Conservation (phyloP, 2,329 filamentous ascomycete species). For the Biscogniauxia sp. region DNA sequence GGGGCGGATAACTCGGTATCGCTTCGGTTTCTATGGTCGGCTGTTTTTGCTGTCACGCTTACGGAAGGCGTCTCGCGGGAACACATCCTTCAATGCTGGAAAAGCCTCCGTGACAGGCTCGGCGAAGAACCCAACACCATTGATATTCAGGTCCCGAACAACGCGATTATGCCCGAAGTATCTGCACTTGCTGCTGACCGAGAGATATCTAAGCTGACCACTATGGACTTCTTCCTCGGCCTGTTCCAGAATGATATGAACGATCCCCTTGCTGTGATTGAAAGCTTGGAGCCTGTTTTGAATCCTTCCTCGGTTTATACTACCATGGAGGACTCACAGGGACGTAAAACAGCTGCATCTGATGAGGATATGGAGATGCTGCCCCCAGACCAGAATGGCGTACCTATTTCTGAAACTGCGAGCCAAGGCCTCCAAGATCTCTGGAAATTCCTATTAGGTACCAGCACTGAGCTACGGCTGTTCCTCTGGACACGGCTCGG, state of each 20-base stretch:
- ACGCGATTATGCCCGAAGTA: conserved; percentile 82
- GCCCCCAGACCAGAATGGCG: conserved; percentile 22
- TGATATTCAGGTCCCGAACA: conserved; percentile 71
- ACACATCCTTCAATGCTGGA: conserved; percentile 58
- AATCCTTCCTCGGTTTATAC: conserved; percentile 63
- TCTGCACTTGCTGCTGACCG: conserved; percentile 81
- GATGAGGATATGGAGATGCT: conserved; percentile 12
- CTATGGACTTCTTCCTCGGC: conserved; percentile 92
- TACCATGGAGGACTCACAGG: conserved; percentile 16
- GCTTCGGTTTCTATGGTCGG: conserved; percentile 57
- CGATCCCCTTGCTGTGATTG: conserved; percentile 81
- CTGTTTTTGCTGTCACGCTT: conserved; percentile 52
- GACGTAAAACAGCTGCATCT: conserved; percentile 17
- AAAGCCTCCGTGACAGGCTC: conserved; percentile 53
- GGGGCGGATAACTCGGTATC: conserved; percentile 40
- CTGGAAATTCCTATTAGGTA: conserved; percentile 78
- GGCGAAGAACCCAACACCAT: conserved; percentile 36
- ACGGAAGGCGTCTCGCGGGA: conserved; percentile 53
- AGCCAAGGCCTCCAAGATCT: conserved; percentile 68
- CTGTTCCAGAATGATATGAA: conserved; percentile 82
- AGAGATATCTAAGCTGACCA: conserved; percentile 88
- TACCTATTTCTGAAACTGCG: conserved; percentile 50
- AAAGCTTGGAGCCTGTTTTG: conserved; percentile 87
- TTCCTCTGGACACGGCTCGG: conserved; percentile 90
- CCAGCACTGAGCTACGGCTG: conserved; percentile 77